phyloP scores from a whole-genome alignment of 2,329 filamentous ascomycete species.

The Aspergillus niger region DNA sequence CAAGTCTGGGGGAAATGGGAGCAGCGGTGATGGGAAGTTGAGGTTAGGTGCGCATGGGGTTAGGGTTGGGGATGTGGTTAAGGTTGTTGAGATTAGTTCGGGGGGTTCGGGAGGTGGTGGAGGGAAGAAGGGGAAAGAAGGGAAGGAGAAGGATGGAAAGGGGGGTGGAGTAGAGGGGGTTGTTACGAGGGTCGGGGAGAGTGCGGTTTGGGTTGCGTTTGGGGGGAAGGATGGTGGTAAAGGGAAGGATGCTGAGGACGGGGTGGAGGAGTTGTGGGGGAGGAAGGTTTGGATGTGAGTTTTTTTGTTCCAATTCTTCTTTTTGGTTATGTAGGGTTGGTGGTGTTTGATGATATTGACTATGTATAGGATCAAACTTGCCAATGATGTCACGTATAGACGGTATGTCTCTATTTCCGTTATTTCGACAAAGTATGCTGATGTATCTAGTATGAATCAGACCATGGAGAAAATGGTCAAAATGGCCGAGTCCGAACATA shows the following conservation, averaged over 20 bases:
- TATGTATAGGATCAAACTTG: conserved; percentile 51
- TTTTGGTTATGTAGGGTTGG: background rate
- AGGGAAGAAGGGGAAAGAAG: conserved; percentile 28
- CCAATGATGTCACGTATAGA: conserved; percentile 67
- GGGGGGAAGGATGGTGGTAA: conserved; percentile 43
- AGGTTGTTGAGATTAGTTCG: conserved; percentile 40
- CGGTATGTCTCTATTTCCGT: conserved; percentile 42
- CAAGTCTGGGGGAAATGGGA: conserved; percentile 9
- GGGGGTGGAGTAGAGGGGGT: conserved; percentile 46
- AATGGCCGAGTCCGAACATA: conserved; percentile 57
- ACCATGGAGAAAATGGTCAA: conserved; percentile 63
- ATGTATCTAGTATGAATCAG: conserved; percentile 57
- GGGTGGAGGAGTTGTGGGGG: conserved; percentile 53
- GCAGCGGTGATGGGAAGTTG: conserved; percentile 42
- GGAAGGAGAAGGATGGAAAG: conserved; percentile 32
- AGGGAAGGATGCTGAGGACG: conserved; percentile 46
- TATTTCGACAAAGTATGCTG: background rate
- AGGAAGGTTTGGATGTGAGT: conserved; percentile 66
- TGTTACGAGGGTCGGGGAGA: conserved; percentile 48
- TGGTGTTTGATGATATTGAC: background rate
- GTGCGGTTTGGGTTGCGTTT: conserved; percentile 48
- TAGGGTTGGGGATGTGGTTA: conserved; percentile 51
- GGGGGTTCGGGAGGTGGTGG: conserved; percentile 17
- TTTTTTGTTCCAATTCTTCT: conserved; percentile 1
- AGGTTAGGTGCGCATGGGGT: conserved; percentile 50